phyloP scores from a whole-genome alignment of 148 eudicot genomes.

The Gaultheria prostrata region DNA sequence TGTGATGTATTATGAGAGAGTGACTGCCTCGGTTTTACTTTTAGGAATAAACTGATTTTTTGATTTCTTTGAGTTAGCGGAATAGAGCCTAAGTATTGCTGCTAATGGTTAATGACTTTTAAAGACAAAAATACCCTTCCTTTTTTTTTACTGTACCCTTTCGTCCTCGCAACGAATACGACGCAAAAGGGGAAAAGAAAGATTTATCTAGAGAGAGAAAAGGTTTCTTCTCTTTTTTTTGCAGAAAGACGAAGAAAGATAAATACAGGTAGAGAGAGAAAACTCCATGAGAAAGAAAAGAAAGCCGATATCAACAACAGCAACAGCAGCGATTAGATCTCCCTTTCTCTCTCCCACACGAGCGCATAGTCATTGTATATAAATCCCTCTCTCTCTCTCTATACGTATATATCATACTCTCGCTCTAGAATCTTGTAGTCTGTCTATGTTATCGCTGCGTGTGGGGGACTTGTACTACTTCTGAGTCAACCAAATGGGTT shows the following conservation, averaged over 20 bases:
- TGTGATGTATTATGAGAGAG: too few relatives aligned
- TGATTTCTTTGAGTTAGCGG: too few relatives aligned
- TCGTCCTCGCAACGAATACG: neutral
- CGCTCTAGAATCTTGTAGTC: neutral
- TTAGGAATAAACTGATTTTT: too few relatives aligned
- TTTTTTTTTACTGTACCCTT: neutral
- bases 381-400: neutral
- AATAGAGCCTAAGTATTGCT: too few relatives aligned
- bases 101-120: too few relatives aligned
- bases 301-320: neutral
- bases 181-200: neutral
- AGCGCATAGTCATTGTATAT: neutral
- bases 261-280: neutral
- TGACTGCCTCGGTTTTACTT: too few relatives aligned
- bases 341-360: neutral
- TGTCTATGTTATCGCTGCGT: neutral
- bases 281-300: neutral
- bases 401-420: neutral
- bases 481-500: conserved; percentile 49
- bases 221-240: neutral
- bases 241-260: neutral
- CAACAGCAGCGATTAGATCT: neutral
- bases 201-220: neutral
- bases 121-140: neutral
- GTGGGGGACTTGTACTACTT: neutral